Percentiles rank a stretch among this genome's conserved stretches.
phyloP scores from a whole-genome alignment of 768 basidiomycete genomes.

The Obba rivulosa region DNA sequence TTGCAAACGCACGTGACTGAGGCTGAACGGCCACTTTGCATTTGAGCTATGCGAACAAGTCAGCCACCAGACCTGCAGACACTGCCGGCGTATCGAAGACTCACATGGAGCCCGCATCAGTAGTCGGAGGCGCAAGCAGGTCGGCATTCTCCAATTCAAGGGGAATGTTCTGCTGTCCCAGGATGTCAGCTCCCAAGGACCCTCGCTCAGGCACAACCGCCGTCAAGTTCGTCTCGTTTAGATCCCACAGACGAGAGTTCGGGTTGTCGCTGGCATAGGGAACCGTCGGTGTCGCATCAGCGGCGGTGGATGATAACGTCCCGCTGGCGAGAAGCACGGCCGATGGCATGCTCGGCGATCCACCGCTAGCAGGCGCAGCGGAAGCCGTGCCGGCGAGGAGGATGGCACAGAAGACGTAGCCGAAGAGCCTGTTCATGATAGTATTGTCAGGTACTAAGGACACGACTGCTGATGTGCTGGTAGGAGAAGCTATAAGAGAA shows the following conservation, averaged over 20 bases:
- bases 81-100: slow-evolving; percentile 6
- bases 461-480: too few species aligned
- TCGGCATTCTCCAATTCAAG: slow-evolving; percentile 56
- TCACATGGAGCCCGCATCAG: slow-evolving; percentile 50
- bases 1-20: slow-evolving; percentile 55
- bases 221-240: slow-evolving; percentile 8
- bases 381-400: too few species aligned
- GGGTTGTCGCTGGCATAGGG: slow-evolving; percentile 17
- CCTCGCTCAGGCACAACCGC: slow-evolving; percentile 44
- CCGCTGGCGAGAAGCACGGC: too few species aligned
- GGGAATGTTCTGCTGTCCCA: slow-evolving; percentile 55
- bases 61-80: not conserved
- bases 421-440: too few species aligned
- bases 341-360: too few species aligned
- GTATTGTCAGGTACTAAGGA: too few species aligned
- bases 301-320: too few species aligned
- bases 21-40: slow-evolving; percentile 59
- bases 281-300: too few species aligned
- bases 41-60: slow-evolving; percentile 29
- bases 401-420: too few species aligned
- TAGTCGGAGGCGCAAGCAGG: slow-evolving; percentile 52
- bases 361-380: too few species aligned
- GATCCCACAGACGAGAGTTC: slow-evolving; percentile 16
- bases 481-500: too few species aligned
- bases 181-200: slow-evolving; percentile 37